A percentile compares a stretch with the other conserved stretches of the same genome.
Evolutionary conservation across 306 rosid genomes (phyloP).

Genomic region (Astragalus membranaceus): DNA sequence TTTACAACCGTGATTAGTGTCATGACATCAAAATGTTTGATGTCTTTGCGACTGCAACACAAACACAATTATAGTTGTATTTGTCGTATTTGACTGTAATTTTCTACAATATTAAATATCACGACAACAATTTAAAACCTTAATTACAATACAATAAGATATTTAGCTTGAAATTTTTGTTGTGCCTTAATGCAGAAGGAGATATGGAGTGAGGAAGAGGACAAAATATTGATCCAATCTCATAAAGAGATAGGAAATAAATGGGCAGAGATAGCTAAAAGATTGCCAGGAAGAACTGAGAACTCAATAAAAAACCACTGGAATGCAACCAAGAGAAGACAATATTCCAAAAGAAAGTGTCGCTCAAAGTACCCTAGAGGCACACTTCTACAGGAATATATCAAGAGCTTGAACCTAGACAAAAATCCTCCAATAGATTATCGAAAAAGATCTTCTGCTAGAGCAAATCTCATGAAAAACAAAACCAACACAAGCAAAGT

Average conservation of each 20-base stretch:
- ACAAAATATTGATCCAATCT: constrained; percentile 54
- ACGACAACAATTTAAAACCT: too few relatives aligned
- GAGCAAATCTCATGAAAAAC: neutral
- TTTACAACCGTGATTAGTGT: too few relatives aligned
- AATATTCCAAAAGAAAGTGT: constrained; percentile 73
- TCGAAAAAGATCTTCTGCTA: constrained; percentile 25
- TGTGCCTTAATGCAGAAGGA: constrained; percentile 50
- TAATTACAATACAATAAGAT: neutral
- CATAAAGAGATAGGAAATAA: constrained; percentile 80
- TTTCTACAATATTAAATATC: too few relatives aligned
- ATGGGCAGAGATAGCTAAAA: constrained; percentile 96
- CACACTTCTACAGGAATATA: constrained; percentile 72
- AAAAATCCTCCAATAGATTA: constrained; percentile 31
- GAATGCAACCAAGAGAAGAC: constrained; percentile 95
- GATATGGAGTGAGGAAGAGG: constrained; percentile 81
- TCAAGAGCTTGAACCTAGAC: constrained; percentile 72
- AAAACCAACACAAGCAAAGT: constrained; percentile 6
- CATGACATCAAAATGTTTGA: too few relatives aligned
- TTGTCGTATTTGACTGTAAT: too few relatives aligned
- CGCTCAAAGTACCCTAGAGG: constrained; percentile 61
- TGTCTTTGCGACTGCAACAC: too few relatives aligned
- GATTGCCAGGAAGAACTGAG: constrained; percentile 82
- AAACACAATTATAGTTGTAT: too few relatives aligned
- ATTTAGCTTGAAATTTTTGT: neutral
- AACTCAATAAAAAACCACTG: constrained; percentile 94